Conservation (phyloP, 129 eudicot species). For the Helianthus annuus region HanXRQr2.0-SUNRISE NC_035445.2:164845353-164845852, state of each 20-base stretch:
- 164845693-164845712: not conserved
- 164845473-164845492: slow-evolving; percentile 22
- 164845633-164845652: not conserved
- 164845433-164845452: not conserved
- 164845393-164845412: not conserved
- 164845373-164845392: not conserved
- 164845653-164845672: not conserved
- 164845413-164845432: not conserved
- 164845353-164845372: not conserved
- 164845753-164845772: too few species aligned
- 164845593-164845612: slow-evolving; percentile 18
- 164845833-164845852: too few species aligned
- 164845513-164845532: slow-evolving; percentile 15
- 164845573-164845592: slow-evolving; percentile 23
- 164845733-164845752: too few species aligned
- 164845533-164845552: slow-evolving; percentile 4
- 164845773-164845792: too few species aligned
- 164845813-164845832: too few species aligned
- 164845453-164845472: not conserved
- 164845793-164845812: too few species aligned
- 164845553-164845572: slow-evolving; percentile 8
- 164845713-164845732: too few species aligned
- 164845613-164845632: not conserved
- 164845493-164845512: slow-evolving; percentile 25
- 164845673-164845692: not conserved